Evolutionary conservation across 164 flowering plant species (phyloP).

Genomic region (Pachysandra terminalis): DNA sequence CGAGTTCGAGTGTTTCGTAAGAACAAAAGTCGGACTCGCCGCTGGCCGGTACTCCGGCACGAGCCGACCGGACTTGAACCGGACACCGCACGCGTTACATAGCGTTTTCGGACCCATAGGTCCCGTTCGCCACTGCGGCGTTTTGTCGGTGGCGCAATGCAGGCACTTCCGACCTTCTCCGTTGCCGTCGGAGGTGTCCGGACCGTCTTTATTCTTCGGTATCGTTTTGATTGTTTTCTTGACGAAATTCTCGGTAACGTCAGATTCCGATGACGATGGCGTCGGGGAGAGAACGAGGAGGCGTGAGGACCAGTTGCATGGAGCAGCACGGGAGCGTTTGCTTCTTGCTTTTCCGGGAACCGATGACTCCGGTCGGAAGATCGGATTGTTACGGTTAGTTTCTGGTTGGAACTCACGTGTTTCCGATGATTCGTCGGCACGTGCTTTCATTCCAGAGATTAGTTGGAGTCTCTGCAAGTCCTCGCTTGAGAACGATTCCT

Average conservation of each 20-base stretch:
- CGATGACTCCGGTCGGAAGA: conserved; percentile 44
- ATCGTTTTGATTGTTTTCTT: conserved; percentile 16
- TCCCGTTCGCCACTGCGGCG: conserved; percentile 97
- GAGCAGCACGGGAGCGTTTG: conserved; percentile 85
- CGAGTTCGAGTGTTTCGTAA: conserved; percentile 80
- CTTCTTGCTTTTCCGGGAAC: conserved; percentile 89
- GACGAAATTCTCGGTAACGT: conserved; percentile 7
- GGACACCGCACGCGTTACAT: conserved; percentile 93
- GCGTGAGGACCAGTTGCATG: conserved; percentile 76
- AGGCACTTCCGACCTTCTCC: conserved; percentile 58
- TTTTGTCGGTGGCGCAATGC: conserved; percentile 85
- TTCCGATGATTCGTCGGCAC: conserved; percentile 21
- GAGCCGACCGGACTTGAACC: conserved; percentile 89
- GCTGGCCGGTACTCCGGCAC: conserved; percentile 96
- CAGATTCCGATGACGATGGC: conserved; percentile 29
- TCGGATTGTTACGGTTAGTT: conserved; percentile 21
- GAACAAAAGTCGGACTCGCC: conserved; percentile 80
- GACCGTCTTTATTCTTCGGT: conserved; percentile 28
- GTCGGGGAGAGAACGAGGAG: conserved; percentile 46
- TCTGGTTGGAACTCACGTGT: conserved; percentile 13
- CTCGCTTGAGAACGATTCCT: conserved; percentile 80
- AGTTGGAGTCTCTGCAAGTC: conserved; percentile 55
- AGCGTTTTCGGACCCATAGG: conserved; percentile 94
- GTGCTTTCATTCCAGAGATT: conserved; percentile 40
- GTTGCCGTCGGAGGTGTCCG: neutral